Percentiles rank a stretch among this genome's conserved stretches.
These are phyloP conservation scores for Chlamydomonas applanata DNA, from an alignment of 139 green algal species.

Conservation along the genomic window DNA sequence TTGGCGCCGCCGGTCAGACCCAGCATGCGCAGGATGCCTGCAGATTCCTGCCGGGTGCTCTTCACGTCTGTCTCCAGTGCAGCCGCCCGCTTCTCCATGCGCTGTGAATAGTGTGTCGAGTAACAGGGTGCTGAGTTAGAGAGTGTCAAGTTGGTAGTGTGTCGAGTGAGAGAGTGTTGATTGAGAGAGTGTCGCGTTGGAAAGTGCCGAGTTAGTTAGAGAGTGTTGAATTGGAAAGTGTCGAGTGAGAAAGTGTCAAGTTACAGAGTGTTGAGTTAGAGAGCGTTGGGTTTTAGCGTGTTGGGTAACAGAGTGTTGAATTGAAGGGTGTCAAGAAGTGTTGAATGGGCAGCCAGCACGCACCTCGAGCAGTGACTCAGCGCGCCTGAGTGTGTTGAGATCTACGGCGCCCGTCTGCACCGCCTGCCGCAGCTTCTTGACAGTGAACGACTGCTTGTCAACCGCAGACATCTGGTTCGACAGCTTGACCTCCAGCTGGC, in stretches of 20 bases:
- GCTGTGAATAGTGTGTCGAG: neutral
- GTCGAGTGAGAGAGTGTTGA: no score
- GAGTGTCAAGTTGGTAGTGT: no score
- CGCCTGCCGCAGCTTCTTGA: slow-evolving; percentile 15
- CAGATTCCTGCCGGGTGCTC: neutral
- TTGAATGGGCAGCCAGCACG: no score
- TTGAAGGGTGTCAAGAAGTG: neutral
- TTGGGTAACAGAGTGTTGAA: no score
- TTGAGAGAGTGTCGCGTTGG: neutral
- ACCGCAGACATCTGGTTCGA: slow-evolving; percentile 29
- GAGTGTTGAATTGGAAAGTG: no score
- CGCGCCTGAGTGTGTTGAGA: slow-evolving; percentile 10
- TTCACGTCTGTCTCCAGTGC: slow-evolving; percentile 20
- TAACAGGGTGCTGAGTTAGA: no score
- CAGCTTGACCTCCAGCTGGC: slow-evolving; percentile 23
- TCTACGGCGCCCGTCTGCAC: slow-evolving; percentile 18
- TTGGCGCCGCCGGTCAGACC: neutral
- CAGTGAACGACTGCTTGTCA: slow-evolving; percentile 25
- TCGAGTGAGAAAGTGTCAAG: no score
- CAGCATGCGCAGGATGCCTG: slow-evolving; percentile 7
- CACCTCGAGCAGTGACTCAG: neutral
- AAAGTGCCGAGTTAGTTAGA: neutral
- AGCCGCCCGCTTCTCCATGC: slow-evolving; percentile 27
- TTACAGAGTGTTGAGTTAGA: no score
- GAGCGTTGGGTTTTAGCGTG: no score